These are phyloP conservation scores for Pharnaceum exiguum DNA, from an alignment of 148 eudicot species.

Conservation along the genomic window DNA sequence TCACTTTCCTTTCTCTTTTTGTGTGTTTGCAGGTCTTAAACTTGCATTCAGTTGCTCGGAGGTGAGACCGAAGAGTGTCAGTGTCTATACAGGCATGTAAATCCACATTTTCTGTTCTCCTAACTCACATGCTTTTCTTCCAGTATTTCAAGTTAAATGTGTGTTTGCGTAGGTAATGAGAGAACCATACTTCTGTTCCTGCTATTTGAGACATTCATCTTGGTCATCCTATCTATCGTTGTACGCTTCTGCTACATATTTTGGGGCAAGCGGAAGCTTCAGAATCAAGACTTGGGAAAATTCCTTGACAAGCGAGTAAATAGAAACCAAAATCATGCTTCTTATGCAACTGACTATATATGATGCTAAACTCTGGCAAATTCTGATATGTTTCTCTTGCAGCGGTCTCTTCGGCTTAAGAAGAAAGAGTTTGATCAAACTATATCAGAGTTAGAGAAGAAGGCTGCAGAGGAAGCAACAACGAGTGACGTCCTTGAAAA, in stretches of 20 bases:
- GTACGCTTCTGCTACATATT: conserved; percentile 79
- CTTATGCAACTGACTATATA: too few relatives aligned
- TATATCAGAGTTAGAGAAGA: conserved; percentile 65
- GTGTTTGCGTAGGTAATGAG: conserved; percentile 54
- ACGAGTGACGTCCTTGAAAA: conserved; percentile 48
- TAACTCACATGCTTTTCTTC: background rate
- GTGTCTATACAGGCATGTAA: conserved; percentile 66
- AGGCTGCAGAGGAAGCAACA: conserved; percentile 48
- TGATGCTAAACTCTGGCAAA: background rate
- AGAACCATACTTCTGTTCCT: conserved; percentile 63
- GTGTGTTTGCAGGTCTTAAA: conserved; percentile 50
- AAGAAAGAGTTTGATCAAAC: conserved; percentile 72
- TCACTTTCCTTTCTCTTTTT: too few relatives aligned
- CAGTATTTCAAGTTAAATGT: background rate
- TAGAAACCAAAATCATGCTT: too few relatives aligned
- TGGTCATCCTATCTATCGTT: conserved; percentile 42
- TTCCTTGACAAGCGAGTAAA: conserved; percentile 89
- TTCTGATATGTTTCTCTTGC: conserved; percentile 8
- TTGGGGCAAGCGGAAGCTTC: conserved; percentile 85
- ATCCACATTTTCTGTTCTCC: conserved; percentile 2
- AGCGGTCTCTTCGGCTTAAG: conserved; percentile 67
- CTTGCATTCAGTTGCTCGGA: conserved; percentile 62
- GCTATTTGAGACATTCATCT: conserved; percentile 46
- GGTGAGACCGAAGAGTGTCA: conserved; percentile 36
- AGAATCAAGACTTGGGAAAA: conserved; percentile 60